These are phyloP conservation scores for Huntiella decipiens DNA, from an alignment of 2,329 filamentous ascomycete species.

Conservation along the genomic window DNA sequence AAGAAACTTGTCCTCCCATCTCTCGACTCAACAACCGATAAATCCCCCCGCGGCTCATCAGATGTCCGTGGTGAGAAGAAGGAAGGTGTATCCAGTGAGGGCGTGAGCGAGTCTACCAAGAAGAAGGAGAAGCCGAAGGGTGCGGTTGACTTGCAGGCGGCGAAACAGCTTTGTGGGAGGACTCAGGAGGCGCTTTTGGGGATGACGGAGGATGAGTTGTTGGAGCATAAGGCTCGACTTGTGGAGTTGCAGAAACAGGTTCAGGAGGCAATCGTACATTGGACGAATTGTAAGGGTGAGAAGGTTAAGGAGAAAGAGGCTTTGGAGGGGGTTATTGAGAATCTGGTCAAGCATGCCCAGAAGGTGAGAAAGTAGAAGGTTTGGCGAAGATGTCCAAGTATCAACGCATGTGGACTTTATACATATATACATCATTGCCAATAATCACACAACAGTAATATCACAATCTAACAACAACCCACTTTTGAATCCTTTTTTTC, in stretches of 20 bases:
- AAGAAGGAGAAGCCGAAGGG: constrained; percentile 47
- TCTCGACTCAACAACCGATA: constrained; percentile 47
- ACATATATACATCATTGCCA: too few relatives aligned
- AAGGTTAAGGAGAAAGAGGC: constrained; percentile 81
- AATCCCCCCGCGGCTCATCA: constrained; percentile 34
- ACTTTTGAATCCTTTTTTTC: background rate
- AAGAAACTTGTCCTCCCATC: constrained; percentile 93
- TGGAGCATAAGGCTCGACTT: constrained; percentile 49
- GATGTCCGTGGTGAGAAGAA: constrained; percentile 31
- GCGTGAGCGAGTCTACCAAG: constrained; percentile 19
- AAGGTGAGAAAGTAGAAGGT: constrained; percentile 53
- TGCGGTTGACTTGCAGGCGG: constrained; percentile 59
- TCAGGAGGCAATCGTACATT: constrained; percentile 66
- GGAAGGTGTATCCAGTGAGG: constrained; percentile 23
- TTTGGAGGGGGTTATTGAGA: constrained; percentile 93
- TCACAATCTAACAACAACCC: background rate
- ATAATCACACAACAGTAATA: background rate
- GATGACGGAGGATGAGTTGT: constrained; percentile 60
- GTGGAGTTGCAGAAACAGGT: constrained; percentile 52
- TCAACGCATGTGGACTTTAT: too few relatives aligned
- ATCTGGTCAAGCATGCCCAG: constrained; percentile 76
- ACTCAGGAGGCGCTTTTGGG: constrained; percentile 68
- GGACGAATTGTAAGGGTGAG: constrained; percentile 70
- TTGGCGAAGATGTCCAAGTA: background rate
- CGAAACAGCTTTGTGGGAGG: constrained; percentile 59